Conservation (phyloP, 257 asterid genomes). For the Primulina huaijiensis region DNA sequence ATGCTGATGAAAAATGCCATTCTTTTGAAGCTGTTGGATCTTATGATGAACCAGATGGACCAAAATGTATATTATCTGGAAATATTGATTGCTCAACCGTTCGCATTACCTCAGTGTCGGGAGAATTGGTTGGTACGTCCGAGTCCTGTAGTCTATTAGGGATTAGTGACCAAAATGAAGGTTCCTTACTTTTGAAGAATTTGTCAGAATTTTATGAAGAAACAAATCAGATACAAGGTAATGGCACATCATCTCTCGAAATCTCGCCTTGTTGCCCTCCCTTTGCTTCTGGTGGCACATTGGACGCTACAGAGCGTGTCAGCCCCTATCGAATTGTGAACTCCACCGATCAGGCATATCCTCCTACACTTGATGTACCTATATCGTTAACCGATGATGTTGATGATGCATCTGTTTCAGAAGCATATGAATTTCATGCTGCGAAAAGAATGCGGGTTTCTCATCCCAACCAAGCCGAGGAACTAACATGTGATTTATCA, state of each 20-base stretch:
- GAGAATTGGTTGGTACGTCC: slow-evolving; percentile 28
- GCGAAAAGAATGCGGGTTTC: slow-evolving; percentile 57
- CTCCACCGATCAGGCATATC: slow-evolving; percentile 7
- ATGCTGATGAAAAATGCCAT: slow-evolving; percentile 27
- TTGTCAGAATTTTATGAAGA: slow-evolving; percentile 23
- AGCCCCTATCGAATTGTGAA: neutral
- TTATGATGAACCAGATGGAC: slow-evolving; percentile 29
- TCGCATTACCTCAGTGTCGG: slow-evolving; percentile 28
- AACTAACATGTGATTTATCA: slow-evolving; percentile 28
- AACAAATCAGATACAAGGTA: slow-evolving; percentile 17
- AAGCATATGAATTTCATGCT: slow-evolving; percentile 33
- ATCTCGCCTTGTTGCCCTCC: neutral
- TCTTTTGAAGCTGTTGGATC: slow-evolving; percentile 23
- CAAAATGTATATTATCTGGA: slow-evolving; percentile 20
- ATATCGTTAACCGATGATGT: neutral
- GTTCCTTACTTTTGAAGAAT: slow-evolving; percentile 24
- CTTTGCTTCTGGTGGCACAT: slow-evolving; percentile 19
- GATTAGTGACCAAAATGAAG: slow-evolving; percentile 20
- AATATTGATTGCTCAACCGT: slow-evolving; percentile 25
- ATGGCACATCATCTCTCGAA: slow-evolving; percentile 13
- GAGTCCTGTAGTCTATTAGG: slow-evolving; percentile 25
- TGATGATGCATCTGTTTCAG: slow-evolving; percentile 24
- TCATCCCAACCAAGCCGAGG: slow-evolving; percentile 33
- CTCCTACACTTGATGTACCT: neutral
- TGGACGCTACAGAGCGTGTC: slow-evolving; percentile 19